Evolutionary conservation across 2,329 filamentous ascomycete genomes (phyloP).

Genomic region (Colletotrichum spaethianum): DNA sequence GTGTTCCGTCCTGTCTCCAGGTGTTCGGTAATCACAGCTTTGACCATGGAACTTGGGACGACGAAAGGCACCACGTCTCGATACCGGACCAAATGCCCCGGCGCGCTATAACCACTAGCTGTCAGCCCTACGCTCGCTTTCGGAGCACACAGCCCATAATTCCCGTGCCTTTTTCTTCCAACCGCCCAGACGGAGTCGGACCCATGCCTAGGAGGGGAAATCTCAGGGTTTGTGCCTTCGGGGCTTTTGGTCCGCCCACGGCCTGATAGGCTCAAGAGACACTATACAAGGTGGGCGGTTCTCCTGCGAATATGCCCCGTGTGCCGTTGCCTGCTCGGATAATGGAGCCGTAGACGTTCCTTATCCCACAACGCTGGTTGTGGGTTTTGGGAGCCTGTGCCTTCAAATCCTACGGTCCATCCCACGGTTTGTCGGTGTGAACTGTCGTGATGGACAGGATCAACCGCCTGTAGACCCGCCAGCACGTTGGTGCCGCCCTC

Average conservation of each 20-base stretch:
- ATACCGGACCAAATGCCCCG: slow-evolving; percentile 5
- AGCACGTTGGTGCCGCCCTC: neutral
- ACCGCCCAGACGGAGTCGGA: neutral
- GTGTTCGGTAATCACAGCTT: neutral
- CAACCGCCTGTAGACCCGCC: neutral
- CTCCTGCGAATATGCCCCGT: no score
- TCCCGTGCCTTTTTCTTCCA: no score
- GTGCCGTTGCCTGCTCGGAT: no score
- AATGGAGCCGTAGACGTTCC: neutral
- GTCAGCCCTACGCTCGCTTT: no score
- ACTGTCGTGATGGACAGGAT: no score
- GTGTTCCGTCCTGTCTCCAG: neutral
- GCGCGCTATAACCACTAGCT: neutral
- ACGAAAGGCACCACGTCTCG: neutral
- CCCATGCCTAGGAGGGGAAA: neutral
- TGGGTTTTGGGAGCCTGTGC: neutral
- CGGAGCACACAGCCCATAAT: neutral
- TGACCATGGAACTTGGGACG: neutral
- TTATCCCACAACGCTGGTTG: neutral
- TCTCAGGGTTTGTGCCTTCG: neutral
- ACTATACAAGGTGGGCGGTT: neutral
- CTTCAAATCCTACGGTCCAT: no score
- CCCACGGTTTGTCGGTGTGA: neutral
- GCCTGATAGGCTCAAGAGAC: neutral
- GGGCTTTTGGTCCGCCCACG: neutral